Evolutionary conservation across 768 basidiomycete species (phyloP), one percentile per base, ranked within the genome.

Genomic region (Phaeotremella skinneri): DNA sequence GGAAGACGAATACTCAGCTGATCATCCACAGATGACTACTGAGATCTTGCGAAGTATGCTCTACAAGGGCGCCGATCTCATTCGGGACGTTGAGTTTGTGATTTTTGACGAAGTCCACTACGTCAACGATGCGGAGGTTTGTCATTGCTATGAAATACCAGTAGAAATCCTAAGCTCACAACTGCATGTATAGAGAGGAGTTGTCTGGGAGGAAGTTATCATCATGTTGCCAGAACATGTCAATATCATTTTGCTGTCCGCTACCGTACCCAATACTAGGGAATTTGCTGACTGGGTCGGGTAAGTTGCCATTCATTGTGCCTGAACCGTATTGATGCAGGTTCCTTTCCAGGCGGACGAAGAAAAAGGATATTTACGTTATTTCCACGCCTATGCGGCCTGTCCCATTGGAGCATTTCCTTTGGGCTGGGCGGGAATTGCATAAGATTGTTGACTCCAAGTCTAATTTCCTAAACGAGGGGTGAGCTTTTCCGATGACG

Each of bases 81-180:
- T 99, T 67, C 85, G 96, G 31, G 96, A 99, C 76, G 94, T 99
- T 50, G 96, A 99, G 75, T 99, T 97, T 74, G 96, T 99, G 23
- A 96, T 99, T 60, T 99, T 99, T 72, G 96, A 99, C 73, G 96
- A 99, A 74, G 96, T 99, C 29, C 96, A 99, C 78, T 99, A 99
- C 77, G 93, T 99, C 53, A 99, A 98, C 72, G 96, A 99, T 75
- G 89, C 91, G 16, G 96, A 99, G 87, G 94, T 94, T 55, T 58
- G 78, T 45, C n/a, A 16, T 30, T 23, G 23, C 4, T 54, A 16
- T 11, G 20, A 14, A 11, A 11, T 21, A 52, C 26, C n/a, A 16
- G 34, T 11, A 29, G 14, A 23, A 26, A 14, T 68, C 48, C 51
- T 43, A 16, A 29, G 4, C 6, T 30, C 42, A 1, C 37, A 43